Conservation (phyloP, 345 rosid genomes). For the Pistacia atlantica region DNA sequence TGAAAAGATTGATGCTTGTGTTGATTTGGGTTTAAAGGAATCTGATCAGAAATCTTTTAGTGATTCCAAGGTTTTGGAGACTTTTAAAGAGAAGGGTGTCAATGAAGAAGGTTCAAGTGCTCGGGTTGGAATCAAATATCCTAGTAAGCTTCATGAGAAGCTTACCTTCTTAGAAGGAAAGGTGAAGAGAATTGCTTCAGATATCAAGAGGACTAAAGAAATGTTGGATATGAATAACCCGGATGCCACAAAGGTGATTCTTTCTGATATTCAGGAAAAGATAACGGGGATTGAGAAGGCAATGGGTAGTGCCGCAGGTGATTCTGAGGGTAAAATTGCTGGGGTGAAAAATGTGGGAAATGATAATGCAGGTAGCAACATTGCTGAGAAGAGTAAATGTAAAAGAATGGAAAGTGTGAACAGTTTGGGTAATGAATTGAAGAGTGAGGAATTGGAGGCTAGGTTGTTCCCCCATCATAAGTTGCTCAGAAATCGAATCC, state of each 20-base stretch:
- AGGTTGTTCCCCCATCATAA: constrained; percentile 96
- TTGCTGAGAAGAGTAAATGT: constrained; percentile 29
- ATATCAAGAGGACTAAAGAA: constrained; percentile 91
- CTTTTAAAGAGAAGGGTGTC: constrained; percentile 40
- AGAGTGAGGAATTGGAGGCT: constrained; percentile 74
- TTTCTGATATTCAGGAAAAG: constrained; percentile 87
- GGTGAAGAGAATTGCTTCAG: constrained; percentile 91
- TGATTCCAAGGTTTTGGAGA: constrained; percentile 40
- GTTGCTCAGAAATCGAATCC: constrained; percentile 65
- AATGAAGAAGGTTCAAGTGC: constrained; percentile 30
- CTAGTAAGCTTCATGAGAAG: constrained; percentile 88
- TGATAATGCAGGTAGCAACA: constrained; percentile 29
- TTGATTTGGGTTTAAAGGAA: constrained; percentile 13
- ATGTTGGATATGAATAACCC: constrained; percentile 89
- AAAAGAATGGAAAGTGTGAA: constrained; percentile 34
- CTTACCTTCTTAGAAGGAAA: constrained; percentile 94
- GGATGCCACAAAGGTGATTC: constrained; percentile 63
- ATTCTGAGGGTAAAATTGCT: constrained; percentile 34
- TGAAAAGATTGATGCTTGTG: constrained; percentile 29
- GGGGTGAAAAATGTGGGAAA: constrained; percentile 23
- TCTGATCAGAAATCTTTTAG: constrained; percentile 32
- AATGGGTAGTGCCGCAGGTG: constrained; percentile 51
- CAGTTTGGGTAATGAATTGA: constrained; percentile 58
- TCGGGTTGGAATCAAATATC: constrained; percentile 38
- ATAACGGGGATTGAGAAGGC: constrained; percentile 87